Conservation (phyloP, 176 grass and related monocot genomes). For the Zoysia pacifica region DNA sequence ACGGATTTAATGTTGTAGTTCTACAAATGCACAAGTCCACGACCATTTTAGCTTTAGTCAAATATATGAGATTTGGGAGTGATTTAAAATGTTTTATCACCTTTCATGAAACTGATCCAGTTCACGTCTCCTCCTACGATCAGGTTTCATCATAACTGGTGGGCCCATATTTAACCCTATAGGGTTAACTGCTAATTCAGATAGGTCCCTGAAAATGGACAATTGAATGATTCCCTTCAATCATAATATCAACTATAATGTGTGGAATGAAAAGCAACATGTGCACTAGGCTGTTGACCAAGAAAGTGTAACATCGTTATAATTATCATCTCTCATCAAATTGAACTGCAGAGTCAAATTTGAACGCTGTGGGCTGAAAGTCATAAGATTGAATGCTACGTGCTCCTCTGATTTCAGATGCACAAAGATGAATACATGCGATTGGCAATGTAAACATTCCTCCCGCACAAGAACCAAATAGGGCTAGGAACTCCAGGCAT, state of each 20-base stretch:
- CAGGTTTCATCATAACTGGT: constrained; percentile 65
- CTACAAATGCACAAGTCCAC: background rate
- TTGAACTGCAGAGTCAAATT: too few species aligned
- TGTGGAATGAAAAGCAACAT: background rate
- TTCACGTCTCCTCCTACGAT: constrained; percentile 57
- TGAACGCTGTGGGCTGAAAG: too few species aligned
- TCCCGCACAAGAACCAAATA: constrained; percentile 18
- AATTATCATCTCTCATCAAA: constrained; percentile 18
- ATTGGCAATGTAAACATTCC: constrained; percentile 20
- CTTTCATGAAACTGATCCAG: constrained; percentile 71
- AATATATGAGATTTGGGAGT: background rate
- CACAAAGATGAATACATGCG: constrained; percentile 12
- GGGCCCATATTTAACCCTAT: constrained; percentile 81
- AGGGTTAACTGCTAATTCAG: constrained; percentile 72
- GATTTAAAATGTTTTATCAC: constrained; percentile 40
- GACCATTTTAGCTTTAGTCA: background rate
- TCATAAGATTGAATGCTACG: constrained; percentile 10
- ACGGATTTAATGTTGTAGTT: background rate
- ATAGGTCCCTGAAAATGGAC: constrained; percentile 74
- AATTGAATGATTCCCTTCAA: constrained; percentile 37
- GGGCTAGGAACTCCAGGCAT: constrained; percentile 66
- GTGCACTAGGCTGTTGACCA: background rate
- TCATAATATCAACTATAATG: constrained; percentile 15
- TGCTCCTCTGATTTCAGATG: constrained; percentile 22
- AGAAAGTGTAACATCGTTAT: constrained; percentile 15